Evolutionary conservation across 768 basidiomycete species (phyloP).

Genomic region (Galerina marginata): DNA sequence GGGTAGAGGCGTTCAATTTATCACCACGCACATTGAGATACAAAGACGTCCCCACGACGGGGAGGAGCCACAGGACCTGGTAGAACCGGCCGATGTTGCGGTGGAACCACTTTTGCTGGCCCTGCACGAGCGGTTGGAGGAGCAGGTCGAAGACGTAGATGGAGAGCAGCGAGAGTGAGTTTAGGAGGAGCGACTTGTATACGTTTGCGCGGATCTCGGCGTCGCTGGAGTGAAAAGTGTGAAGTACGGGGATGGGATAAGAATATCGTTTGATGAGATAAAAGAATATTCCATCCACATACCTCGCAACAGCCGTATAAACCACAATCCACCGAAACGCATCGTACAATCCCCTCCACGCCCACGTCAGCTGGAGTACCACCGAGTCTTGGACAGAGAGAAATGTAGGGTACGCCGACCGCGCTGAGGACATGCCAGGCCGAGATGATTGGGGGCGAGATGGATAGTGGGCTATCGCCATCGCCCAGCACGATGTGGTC

Average conservation of each 20-base stretch:
- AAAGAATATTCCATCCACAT: slow-evolving; percentile 15
- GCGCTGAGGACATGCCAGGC: slow-evolving; percentile 28
- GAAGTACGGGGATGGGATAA: neutral
- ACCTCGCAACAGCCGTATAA: slow-evolving; percentile 63
- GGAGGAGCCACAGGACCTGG: slow-evolving; percentile 79
- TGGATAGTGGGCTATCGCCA: slow-evolving; percentile 30
- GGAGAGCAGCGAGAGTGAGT: slow-evolving; percentile 70
- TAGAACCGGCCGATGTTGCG: slow-evolving; percentile 79
- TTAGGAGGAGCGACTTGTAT: slow-evolving; percentile 77
- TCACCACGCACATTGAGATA: slow-evolving; percentile 77
- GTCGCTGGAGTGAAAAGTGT: slow-evolving; percentile 53
- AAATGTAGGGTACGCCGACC: slow-evolving; percentile 71
- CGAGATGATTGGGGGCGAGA: slow-evolving; percentile 29
- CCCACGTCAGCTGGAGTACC: slow-evolving; percentile 63
- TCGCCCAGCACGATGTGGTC: slow-evolving; percentile 18
- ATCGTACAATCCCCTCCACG: slow-evolving; percentile 65
- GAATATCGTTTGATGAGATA: neutral
- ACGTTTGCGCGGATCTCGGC: slow-evolving; percentile 75
- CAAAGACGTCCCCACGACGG: slow-evolving; percentile 74
- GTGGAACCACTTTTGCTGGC: slow-evolving; percentile 69
- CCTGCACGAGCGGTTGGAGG: slow-evolving; percentile 68
- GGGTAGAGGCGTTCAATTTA: neutral
- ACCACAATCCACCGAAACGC: slow-evolving; percentile 77
- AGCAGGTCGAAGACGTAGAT: slow-evolving; percentile 80
- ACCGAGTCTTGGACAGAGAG: slow-evolving; percentile 66